These are phyloP conservation scores for Fusarium abutilonis DNA, from an alignment of 2,329 filamentous ascomycete species.

Conservation along the genomic window DNA sequence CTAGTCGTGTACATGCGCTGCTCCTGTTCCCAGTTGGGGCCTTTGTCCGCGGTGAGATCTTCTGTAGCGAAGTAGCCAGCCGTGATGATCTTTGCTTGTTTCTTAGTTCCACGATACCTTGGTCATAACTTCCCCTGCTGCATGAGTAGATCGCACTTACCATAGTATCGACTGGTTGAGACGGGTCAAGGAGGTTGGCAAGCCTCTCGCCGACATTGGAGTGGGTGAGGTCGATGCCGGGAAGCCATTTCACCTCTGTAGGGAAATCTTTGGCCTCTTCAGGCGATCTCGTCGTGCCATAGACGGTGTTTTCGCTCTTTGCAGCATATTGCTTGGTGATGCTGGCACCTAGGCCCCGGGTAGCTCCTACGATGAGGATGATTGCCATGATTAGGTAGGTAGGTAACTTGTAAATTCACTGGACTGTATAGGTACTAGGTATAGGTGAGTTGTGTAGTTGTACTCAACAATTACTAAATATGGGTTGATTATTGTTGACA, in stretches of 20 bases:
- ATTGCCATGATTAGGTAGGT: conserved; percentile 52
- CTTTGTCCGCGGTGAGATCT: conserved; percentile 62
- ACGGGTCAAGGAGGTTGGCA: conserved; percentile 54
- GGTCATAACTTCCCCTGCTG: not conserved
- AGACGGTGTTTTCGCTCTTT: conserved; percentile 59
- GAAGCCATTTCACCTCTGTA: conserved; percentile 64
- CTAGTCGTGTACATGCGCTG: conserved; percentile 76
- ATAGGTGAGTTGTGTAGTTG: not conserved
- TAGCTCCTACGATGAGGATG: conserved; percentile 73
- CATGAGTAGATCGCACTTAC: conserved; percentile 45
- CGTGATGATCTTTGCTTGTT: conserved; percentile 65
- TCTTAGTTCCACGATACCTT: conserved; percentile 8
- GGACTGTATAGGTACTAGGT: not conserved
- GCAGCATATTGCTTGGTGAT: conserved; percentile 67
- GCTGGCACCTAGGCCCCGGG: conserved; percentile 72
- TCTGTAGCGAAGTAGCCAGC: conserved; percentile 77
- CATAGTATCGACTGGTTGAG: conserved; percentile 56
- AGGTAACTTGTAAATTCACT: not conserved
- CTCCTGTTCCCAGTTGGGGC: conserved; percentile 73
- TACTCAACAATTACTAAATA: not conserved
- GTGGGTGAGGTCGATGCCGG: conserved; percentile 64
- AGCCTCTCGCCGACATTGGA: conserved; percentile 60
- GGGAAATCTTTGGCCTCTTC: conserved; percentile 55
- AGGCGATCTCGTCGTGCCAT: conserved; percentile 66
- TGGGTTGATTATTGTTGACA: not conserved